Base-by-base conservation (phyloP, 371 early-diverging fungal species). In the Conidiobolus incongruus region DNA sequence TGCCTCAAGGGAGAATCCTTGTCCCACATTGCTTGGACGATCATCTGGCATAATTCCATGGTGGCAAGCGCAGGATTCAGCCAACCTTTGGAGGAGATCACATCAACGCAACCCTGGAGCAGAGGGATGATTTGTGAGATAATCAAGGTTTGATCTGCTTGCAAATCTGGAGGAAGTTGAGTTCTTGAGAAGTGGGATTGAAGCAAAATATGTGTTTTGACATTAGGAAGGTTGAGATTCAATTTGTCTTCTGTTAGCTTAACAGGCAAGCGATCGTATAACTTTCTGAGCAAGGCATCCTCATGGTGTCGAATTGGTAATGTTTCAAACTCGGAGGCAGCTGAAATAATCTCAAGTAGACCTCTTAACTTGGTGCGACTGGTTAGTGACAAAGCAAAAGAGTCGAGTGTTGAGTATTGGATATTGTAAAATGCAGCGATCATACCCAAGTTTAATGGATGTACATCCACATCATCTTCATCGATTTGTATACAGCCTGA, bases 21-120 rank as follows among this genome's bases (percentile, higher is more conserved):
- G 55, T 89, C 82, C 95, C 95, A 93, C 49, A 88, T 65, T n/a
- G 94, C 92, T 65, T 94, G 94, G 8, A 93, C 89, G 37, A 62
- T 60, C 94, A 93, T 93, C 60, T 96, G 97, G 19, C 81, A 75
- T 54, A 94, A 51, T 54, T 96, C 95, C 95, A 94, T 93, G 3
- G 88, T 67, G 1, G 83, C 72, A 44, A 94, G 53, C 11, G 89
- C 90, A 4, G 93, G 88, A 1, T 70, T 61, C 41, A 93, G 65
- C 88, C 88, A 92, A 19, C 89, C 91, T 47, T 77, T 76, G 15
- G 82, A 80, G 33, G 86, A 78, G 36, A 91, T 75, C 10, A 96
- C 93, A 60, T 96, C 97, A 4, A 94, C 93, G 51, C 78, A 69
- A 0, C 95, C 92, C 53, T 96, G 93, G 34, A 96, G 49, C 30